Evolutionary conservation across 2,329 filamentous ascomycete genomes (phyloP).

Genomic region (Paecilomyces variotii): DNA sequence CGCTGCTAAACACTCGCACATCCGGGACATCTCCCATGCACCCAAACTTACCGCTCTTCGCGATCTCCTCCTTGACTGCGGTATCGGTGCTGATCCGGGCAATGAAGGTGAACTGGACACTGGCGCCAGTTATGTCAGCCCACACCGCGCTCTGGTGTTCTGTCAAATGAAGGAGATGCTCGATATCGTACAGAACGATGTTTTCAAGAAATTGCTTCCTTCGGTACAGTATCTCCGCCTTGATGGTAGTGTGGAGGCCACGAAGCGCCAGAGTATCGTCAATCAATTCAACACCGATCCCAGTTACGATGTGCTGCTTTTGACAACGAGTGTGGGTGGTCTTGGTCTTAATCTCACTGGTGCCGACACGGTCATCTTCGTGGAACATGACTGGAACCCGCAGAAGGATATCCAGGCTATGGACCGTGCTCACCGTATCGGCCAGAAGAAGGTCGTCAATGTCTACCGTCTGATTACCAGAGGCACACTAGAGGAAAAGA

Average conservation of each 20-base stretch:
- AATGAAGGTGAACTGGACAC: constrained; percentile 48
- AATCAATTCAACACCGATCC: constrained; percentile 98
- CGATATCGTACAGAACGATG: constrained; percentile 94
- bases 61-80: constrained; percentile 95
- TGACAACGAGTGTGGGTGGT: constrained; percentile 93
- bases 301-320: constrained; percentile 84
- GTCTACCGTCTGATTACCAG: constrained; percentile 95
- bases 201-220: constrained; percentile 83
- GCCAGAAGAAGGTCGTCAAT: constrained; percentile 99
- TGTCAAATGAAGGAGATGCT: constrained; percentile 99
- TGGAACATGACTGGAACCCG: constrained; percentile 99
- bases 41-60: constrained; percentile 86
- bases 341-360: constrained; percentile 91
- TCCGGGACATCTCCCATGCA: constrained; percentile 80
- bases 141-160: constrained; percentile 91
- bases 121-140: constrained; percentile 75
- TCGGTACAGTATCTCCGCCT: constrained; percentile 89
- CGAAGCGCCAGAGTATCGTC: constrained; percentile 91
- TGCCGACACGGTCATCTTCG: constrained; percentile 97
- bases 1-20: constrained; percentile 65
- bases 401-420: constrained; percentile 98
- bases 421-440: constrained; percentile 96
- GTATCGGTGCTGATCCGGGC: constrained; percentile 69
- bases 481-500: constrained; percentile 96
- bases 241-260: constrained; percentile 86